Base-by-base conservation (phyloP, 140 eudicot genomes). In the Erigeron philadelphicus region DNA sequence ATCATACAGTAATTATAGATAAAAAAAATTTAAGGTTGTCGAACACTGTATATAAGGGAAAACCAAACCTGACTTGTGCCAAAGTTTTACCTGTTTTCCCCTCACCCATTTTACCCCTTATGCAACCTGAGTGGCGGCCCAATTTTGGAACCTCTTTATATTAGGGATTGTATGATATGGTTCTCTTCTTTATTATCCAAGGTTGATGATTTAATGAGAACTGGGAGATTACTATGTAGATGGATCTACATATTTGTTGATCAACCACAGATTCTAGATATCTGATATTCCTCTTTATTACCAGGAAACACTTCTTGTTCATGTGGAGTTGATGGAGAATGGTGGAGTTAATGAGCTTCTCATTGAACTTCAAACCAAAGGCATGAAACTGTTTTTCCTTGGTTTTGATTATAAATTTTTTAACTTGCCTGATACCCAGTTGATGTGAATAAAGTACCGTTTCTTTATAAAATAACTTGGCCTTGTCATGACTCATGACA, bases 281-380 rank as follows among this genome's bases (percentile, higher is more conserved):
- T 44, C 71, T 31, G 43, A 43, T 52, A 62, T 63, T 71, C 58
- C 43, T 31, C 21, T 25, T 61, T 74, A 55, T 64, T 40, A 19
- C 47, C 82, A 94, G 99, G 99, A 94, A 83, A 94, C 99, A 46
- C 89, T 94, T 72, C 97, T 94, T 78, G 90, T 89, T 72, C 99
- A 94, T 71, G 84, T 87, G 78, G 95, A 89, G 50, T 76, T 94
- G 79, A 82, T 82, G 72, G 81, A 83, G 67, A 79, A 58, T 35
- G 97, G 95, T 21, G 80, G 80, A 19, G 79, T 89, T 60, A 83
- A 81, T 43, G 99, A 94, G 61, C 87, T 94, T 66, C 83, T 89
- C 42, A 60, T 81, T 67, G 97, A 89, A 76, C 99, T 94, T 75
- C 90, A 90, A 84, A 72, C 72, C 42, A 90, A 89, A 89, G 99